Evolutionary conservation across 2,329 filamentous ascomycete genomes (phyloP).

Genomic region (Neopestalotiopsis sp.): DNA sequence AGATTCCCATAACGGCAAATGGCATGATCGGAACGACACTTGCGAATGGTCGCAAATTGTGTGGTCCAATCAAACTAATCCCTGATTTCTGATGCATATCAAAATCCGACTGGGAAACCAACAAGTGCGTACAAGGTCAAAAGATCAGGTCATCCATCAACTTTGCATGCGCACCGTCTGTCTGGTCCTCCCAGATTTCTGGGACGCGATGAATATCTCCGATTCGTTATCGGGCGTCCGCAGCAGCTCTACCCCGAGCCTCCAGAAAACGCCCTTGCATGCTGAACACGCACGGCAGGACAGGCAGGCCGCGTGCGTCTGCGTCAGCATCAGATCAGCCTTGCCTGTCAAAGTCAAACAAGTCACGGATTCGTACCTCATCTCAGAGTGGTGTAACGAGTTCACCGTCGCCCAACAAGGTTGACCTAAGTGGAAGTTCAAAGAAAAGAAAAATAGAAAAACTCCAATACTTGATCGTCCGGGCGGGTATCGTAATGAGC

Average conservation of each 20-base stretch:
- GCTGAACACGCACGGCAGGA: not conserved
- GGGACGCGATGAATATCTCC: conserved; percentile 16
- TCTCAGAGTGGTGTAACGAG: too few species aligned
- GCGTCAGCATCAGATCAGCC: not conserved
- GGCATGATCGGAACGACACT: not conserved
- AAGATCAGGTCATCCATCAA: not conserved
- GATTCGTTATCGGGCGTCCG: conserved; percentile 8
- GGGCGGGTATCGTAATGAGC: too few species aligned
- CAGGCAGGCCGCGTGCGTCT: not conserved
- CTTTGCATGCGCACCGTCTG: conserved; percentile 5
- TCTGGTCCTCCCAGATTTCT: conserved; percentile 13
- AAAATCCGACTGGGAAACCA: too few species aligned
- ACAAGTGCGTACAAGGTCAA: not conserved
- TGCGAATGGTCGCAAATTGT: not conserved
- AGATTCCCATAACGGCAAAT: not conserved
- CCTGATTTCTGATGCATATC: not conserved
- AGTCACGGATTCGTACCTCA: not conserved
- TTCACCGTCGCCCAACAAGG: too few species aligned
- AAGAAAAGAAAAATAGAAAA: too few species aligned
- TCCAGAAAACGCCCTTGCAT: conserved; percentile 8
- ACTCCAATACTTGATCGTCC: too few species aligned
- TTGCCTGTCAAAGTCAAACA: not conserved
- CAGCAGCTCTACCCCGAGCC: not conserved
- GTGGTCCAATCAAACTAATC: not conserved
- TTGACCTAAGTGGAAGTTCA: too few species aligned